Evolutionary conservation across 2,329 filamentous ascomycete genomes (phyloP), one percentile per base, ranked within the genome.

Genomic region (Rhynchosporium graminicola): DNA sequence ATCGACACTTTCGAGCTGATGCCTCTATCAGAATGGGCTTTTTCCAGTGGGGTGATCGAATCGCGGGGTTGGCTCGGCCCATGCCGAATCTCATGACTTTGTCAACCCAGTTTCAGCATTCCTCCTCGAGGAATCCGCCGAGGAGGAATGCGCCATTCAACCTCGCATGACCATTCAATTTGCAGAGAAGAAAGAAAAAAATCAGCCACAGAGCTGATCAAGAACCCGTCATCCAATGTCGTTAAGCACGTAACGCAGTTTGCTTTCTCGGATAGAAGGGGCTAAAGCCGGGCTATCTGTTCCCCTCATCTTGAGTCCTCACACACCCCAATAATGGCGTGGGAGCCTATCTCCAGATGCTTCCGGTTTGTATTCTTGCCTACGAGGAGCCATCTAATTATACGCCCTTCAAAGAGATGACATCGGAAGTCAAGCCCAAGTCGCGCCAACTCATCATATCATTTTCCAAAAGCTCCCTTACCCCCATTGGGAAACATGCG

Each of bases 341-440:
- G 43, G 12, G 40, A 33, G 29, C 13, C 28, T 31, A 29, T 54
- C 51, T 36, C 42, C 42, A 43, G 20, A 6, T 48, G 52, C 43
- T 64, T 66, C 65, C 63, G 65, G 59, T 12, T 67, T 61, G 47
- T 67, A 36, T 55, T 68, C 65, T 67, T 65, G 36, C n/a, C 31
- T 64, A 31, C 46, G 40, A 38, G 29, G 36, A 52, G 26, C 20
- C 33, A 26, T 40, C 62, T 64, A 63, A 65, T 64, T 13, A 28
- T 47, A 55, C 50, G 60, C 43, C 6, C 26, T 42, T 20, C 4
- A 38, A 38, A 43, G 54, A 36, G 40, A 40, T 55, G 40, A 31
- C 56, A 6, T 31, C 46, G 62, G 54, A 48, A 36, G 15, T 40
- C 59, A 43, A 61, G 57, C 60, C 57, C 52, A 51, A 33, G 12